Percentiles rank a stretch among this genome's conserved stretches.
phyloP scores from a whole-genome alignment of 768 basidiomycete species.

The Tylopilus cervinicoccineus region DNA sequence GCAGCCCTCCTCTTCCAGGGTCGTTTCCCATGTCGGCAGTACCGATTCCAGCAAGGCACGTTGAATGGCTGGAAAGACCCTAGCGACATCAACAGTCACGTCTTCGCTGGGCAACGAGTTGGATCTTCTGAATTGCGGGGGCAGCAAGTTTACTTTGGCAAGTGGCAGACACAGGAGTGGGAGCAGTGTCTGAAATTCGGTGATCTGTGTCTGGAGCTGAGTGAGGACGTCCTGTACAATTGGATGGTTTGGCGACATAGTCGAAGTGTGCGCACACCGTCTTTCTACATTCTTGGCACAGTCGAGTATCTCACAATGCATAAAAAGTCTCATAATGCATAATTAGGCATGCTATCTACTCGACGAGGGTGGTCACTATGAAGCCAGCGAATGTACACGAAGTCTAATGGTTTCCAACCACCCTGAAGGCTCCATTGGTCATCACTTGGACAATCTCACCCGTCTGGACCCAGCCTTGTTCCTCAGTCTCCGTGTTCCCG shows the following conservation, averaged over 20 bases:
- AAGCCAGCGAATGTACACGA: background rate
- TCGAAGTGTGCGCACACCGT: no score
- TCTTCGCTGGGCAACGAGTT: slow-evolving; percentile 34
- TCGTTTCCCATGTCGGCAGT: slow-evolving; percentile 63
- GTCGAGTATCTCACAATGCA: no score
- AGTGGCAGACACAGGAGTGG: slow-evolving; percentile 57
- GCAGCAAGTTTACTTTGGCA: slow-evolving; percentile 52
- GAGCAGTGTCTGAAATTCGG: slow-evolving; percentile 50
- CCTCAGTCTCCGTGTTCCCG: slow-evolving; percentile 37
- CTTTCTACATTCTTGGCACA: no score
- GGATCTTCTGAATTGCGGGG: slow-evolving; percentile 48
- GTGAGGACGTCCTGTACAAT: slow-evolving; percentile 36
- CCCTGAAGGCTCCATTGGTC: slow-evolving; percentile 64
- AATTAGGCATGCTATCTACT: no score
- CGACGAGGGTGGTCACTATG: no score
- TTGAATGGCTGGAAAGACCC: slow-evolving; percentile 56
- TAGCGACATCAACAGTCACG: slow-evolving; percentile 20
- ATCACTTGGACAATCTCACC: slow-evolving; percentile 46
- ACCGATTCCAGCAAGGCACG: slow-evolving; percentile 57
- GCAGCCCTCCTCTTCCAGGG: slow-evolving; percentile 47
- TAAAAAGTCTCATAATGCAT: no score
- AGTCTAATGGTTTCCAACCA: slow-evolving; percentile 16
- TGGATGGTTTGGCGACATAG: slow-evolving; percentile 12
- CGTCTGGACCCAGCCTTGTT: slow-evolving; percentile 42
- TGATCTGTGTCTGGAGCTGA: slow-evolving; percentile 43